Evolutionary conservation across 441 rosid genomes (phyloP), one percentile per base, ranked within the genome.

Genomic region (Mallotus repandus): DNA sequence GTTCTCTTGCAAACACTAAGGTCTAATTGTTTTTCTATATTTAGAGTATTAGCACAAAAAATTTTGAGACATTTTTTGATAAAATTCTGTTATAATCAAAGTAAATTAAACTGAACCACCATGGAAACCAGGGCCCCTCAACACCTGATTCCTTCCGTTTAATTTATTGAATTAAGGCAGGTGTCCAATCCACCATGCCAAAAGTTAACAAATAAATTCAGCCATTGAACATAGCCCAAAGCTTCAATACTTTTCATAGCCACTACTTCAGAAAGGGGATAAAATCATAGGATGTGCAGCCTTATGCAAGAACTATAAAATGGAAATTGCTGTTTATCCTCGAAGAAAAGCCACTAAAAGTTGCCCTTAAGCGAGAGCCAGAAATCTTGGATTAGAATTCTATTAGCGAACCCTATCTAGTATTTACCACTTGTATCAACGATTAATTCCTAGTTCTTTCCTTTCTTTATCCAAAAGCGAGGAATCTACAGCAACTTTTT

Each of bases 261-360:
- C 74, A 60, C 58, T 43, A 60, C 43, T 59, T 48, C 3, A 70
- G n/a, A 70, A 38, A 21, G 22, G 25, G 56, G 25, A 70, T 4
- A 22, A 58, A 58, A 70, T 15, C 7, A 58, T 15, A 13, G 5
- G 32, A 45, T 57, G 16, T 6, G 14, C 18, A 58, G 46, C 43
- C 52, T 45, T 35, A 58, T 45, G 46, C 4, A 16, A 18, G 38
- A 35, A 13, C 50, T 59, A 38, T 10, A 14, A 32, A 52, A 61
- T 61, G 59, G 74, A 35, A 62, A 71, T 52, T n/a, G 64, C 46
- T 52, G 25, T 25, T 61, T 71, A 15, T 62, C 32, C 41, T n/a
- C n/a, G 13, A 10, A 7, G 13, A 52, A 69, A 57, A 35, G 13
- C 52, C 32, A 63, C 8, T 4, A 4, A 49, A 35, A 19, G 29